Evolutionary conservation across 176 grass and related monocot genomes (phyloP).

Genomic region (maize (Zea mays)): DNA sequence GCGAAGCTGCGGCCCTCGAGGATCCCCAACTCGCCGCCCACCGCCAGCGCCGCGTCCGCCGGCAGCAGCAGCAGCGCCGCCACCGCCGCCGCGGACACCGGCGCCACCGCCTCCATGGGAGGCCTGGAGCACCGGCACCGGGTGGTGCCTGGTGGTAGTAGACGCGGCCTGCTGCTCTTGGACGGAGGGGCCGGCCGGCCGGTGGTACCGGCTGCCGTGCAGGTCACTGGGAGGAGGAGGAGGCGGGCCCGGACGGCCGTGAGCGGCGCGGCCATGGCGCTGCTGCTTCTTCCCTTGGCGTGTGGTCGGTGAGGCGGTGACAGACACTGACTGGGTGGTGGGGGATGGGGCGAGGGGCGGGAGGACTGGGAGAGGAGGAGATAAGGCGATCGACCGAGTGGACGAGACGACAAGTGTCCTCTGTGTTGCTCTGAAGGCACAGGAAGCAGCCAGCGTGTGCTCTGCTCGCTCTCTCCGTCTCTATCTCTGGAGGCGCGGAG

Average conservation of each 20-base stretch:
- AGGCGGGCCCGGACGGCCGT: slow-evolving; percentile 25
- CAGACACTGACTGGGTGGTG: slow-evolving; percentile 7
- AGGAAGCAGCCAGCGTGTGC: not conserved
- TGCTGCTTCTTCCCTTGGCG: not conserved
- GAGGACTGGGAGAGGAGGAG: not conserved
- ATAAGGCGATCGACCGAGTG: not conserved
- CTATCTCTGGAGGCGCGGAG: not conserved
- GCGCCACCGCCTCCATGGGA: not conserved
- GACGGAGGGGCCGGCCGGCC: not conserved
- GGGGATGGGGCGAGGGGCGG: not conserved
- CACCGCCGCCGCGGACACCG: not conserved
- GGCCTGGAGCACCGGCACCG: no score
- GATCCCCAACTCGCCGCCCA: slow-evolving; percentile 81
- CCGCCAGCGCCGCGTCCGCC: slow-evolving; percentile 52
- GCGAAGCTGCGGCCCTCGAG: slow-evolving; percentile 74
- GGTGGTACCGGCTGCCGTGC: not conserved
- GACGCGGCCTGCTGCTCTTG: slow-evolving; percentile 9
- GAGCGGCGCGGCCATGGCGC: slow-evolving; percentile 42
- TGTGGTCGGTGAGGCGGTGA: not conserved
- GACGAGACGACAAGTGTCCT: slow-evolving; percentile 2
- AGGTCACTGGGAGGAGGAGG: not conserved
- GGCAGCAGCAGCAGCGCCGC: slow-evolving; percentile 13
- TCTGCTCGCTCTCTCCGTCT: not conserved
- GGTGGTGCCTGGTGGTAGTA: no score
- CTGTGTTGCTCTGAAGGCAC: not conserved